Evolutionary conservation across 1,284 basidiomycete genomes (phyloP), one percentile per base, ranked within the genome.

Genomic region (Abortiporus biennis): DNA sequence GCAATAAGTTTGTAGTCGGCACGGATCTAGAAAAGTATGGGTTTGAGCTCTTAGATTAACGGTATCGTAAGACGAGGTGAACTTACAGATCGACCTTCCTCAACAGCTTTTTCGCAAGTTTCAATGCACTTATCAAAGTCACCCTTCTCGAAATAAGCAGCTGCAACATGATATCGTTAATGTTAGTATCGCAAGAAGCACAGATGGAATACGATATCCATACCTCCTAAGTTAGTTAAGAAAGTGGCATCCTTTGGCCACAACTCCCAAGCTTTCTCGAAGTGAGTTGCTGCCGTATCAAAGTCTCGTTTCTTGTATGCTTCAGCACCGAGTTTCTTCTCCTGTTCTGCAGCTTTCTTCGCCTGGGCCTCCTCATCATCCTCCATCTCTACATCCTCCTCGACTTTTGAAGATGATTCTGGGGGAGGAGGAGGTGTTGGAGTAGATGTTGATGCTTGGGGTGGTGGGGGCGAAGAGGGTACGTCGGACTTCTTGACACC

Each of bases 171-270:
- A 15, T 12, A 24, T 25, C 34, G 25, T 16, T 11, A 47, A 23
- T 33, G 27, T 22, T 35, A 8, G 35, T 40, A 24, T 19, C 13
- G 25, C 29, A 23, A 11, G 17, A 3, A 23, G 20, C 11, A 24
- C 16, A 40, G 16, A 6, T 22, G 25, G 4, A 13, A 21, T 15
- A 22, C 15, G 35, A 4, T 36, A 1, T 3, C 66, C 81, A 49
- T 51, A 88, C 88, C 89, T 52, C 80, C 80, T 34, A 93, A 65
- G 64, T 97, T 97, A 39, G 90, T 92, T 46, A 99, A 71, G 76
- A 86, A 98, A 5, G 92, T 91, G 52, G 97, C 77, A 63, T 99
- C 93, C 66, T 96, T 90, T 37, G 91, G 89, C 77, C 85, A 92
- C 12, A 80, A 60, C 42, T 96, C 91, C 94, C 95, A 98, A 3